Conservation (phyloP, 352 stramenopile species). For the Globisporangium acanthophoron region DNA sequence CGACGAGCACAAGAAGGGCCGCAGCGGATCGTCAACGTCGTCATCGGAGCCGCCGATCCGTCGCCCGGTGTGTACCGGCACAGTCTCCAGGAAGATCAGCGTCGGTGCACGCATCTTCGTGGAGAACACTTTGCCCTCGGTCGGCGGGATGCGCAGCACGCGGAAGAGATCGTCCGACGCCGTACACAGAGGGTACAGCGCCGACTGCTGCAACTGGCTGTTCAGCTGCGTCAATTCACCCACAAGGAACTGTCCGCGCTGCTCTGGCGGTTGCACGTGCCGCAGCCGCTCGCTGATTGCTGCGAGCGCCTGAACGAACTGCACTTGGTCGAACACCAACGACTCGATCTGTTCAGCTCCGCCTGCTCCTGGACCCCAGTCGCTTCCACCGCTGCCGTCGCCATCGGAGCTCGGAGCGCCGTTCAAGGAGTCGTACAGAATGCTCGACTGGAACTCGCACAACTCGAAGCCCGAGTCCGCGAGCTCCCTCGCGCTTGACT, state of each 20-base stretch:
- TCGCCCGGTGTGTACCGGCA: conserved; percentile 45
- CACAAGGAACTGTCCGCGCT: conserved; percentile 40
- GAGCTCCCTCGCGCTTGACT: conserved; percentile 41
- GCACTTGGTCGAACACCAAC: conserved; percentile 70
- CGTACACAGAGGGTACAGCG: conserved; percentile 62
- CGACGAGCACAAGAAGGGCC: conserved; percentile 49
- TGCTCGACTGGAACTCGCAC: conserved; percentile 69
- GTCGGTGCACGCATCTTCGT: conserved; percentile 80
- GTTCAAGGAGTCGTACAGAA: conserved; percentile 58
- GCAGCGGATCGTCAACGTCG: conserved; percentile 32
- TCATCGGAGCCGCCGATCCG: conserved; percentile 16
- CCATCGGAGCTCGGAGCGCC: not conserved
- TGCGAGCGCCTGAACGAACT: conserved; percentile 65
- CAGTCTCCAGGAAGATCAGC: conserved; percentile 68
- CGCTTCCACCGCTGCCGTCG: conserved; percentile 10
- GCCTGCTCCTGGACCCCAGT: conserved; percentile 1
- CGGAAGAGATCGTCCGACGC: conserved; percentile 70
- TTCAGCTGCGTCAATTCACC: conserved; percentile 53
- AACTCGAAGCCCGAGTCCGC: conserved; percentile 35
- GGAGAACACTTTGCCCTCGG: conserved; percentile 80
- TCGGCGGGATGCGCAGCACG: conserved; percentile 65
- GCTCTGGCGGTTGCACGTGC: conserved; percentile 50
- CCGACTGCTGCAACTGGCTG: conserved; percentile 43
- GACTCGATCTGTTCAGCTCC: conserved; percentile 24
- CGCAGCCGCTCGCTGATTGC: conserved; percentile 67